Evolutionary conservation across 208 protist species (phyloP), one percentile per base, ranked within the genome.

Genomic region (Leishmania arabica): DNA sequence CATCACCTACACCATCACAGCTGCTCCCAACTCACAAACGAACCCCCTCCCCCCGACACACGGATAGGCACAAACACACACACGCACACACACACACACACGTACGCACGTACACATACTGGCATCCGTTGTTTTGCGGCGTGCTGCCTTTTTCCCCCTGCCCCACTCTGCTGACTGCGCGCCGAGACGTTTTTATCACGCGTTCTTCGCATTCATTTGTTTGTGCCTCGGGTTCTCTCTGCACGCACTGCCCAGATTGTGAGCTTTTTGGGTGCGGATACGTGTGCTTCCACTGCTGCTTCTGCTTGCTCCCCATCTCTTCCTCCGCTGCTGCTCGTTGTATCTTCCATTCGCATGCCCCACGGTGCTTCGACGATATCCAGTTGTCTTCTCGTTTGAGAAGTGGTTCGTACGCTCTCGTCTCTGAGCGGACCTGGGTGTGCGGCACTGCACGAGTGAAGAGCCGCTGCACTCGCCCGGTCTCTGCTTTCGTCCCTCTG

Each of bases 271-370:
- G 42, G 19, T 49, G 27, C 7, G 42, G 42, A 72, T 72, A 53
- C 42, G 68, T 72, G 68, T 51, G 68, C 37, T 42, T 19, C 42
- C 68, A 53, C 68, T 51, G 68, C 42, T 72, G 68, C 68, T 72
- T 72, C 49, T 72, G 65, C 65, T 70, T 72, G 60, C 42, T 72
- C 49, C 68, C 24, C 27, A 7, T 42, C 27, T 72, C 24, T 34
- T 72, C 21, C 65, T n/a, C 24, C 68, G 68, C 42, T 72, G 68
- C 31, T 42, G 42, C 42, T 42, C 42, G 31, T 47, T 34, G 68
- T 7, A 72, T 72, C 65, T 49, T 34, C 68, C 47, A 71, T 19
- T 45, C 66, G 7, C 13, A 42, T 6, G 9, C n/a, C 3, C 24
- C 31, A 15, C 68, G 21, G 19, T 4, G 68, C 68, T 49, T 72